Base-by-base conservation (phyloP, 306 rosid genomes). In the Cyclanthera cordifolia region DNA sequence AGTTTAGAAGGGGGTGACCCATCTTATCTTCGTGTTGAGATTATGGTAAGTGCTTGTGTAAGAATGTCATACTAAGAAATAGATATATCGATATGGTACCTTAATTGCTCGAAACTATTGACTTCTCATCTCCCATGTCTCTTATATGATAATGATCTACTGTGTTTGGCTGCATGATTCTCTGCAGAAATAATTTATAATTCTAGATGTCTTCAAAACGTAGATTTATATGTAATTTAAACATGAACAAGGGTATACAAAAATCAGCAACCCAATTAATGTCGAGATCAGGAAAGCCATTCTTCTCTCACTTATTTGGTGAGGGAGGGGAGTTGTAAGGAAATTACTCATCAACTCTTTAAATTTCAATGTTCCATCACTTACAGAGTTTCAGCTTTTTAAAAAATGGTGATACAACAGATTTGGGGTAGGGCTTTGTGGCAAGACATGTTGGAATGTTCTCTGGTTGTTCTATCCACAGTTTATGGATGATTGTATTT, bases 381-480 rank as follows among this genome's bases (percentile, higher is more conserved):
- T 86, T 88, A 48, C 94, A 91, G 73, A 88, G 96, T 79, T 88
- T 91, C 78, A 88, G 77, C 87, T 85, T 91, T 78, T 82, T 83
- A 37, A 91, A 88, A 72, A 79, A 83, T 1, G 90, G 41, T 1
- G 90, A 85, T 67, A 85, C 77, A 13, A 69, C 6, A 24, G 96
- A 85, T 55, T 85, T 91, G 53, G 90, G 96, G 77, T 88, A 88
- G 3, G 95, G 97, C 67, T 86, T 86, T 19, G 96, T 88, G 4
- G 97, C 97, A 25, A 88, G 94, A 64, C 95, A 91, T 0, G 96
- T 86, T 52, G 91, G 91, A 52, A 79, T 75, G 73, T 85, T 88
- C 72, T 86, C 97, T 25, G 97, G 95, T 46, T 91, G 94, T 47
- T 91, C 97, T 15, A 85, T 78, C 97, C 95, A 88, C 39, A 91